Percentiles rank a stretch among this genome's conserved stretches.
Conservation (phyloP, 345 rosid genomes). For the Gossypium herbaceum region DNA sequence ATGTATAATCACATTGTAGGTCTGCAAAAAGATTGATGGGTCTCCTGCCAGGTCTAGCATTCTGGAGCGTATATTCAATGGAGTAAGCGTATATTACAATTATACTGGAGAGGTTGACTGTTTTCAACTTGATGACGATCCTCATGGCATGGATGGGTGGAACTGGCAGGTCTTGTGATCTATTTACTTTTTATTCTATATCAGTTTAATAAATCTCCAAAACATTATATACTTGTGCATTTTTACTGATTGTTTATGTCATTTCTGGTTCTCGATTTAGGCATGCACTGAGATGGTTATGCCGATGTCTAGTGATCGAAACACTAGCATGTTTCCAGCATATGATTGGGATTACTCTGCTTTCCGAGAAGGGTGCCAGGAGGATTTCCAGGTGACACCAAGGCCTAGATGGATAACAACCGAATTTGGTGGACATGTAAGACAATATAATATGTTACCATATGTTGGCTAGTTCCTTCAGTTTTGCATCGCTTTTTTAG, state of each 20-base stretch:
- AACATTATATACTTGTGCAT: background rate
- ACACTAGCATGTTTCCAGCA: constrained; percentile 67
- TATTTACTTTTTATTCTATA: background rate
- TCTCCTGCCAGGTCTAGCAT: constrained; percentile 48
- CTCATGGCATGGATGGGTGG: constrained; percentile 93
- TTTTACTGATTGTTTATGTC: background rate
- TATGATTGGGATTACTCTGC: constrained; percentile 60
- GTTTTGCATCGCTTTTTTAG: background rate
- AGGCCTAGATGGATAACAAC: constrained; percentile 84
- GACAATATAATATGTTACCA: constrained; percentile 11
- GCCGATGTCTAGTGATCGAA: constrained; percentile 72
- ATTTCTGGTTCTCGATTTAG: constrained; percentile 29
- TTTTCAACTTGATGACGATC: constrained; percentile 90
- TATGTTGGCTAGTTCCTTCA: background rate
- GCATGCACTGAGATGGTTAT: constrained; percentile 96
- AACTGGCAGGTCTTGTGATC: constrained; percentile 70
- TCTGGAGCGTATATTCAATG: constrained; percentile 69
- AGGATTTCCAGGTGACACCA: constrained; percentile 53
- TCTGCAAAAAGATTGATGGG: constrained; percentile 69
- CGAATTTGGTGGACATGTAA: constrained; percentile 86
- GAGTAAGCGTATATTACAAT: constrained; percentile 72
- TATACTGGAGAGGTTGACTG: constrained; percentile 66
- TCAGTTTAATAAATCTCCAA: background rate
- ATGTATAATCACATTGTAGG: constrained; percentile 32
- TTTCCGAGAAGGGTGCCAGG: constrained; percentile 62